These are phyloP conservation scores for Solanum tarapatanum DNA, from an alignment of 257 asterid genomes.

Conservation along the genomic window DNA sequence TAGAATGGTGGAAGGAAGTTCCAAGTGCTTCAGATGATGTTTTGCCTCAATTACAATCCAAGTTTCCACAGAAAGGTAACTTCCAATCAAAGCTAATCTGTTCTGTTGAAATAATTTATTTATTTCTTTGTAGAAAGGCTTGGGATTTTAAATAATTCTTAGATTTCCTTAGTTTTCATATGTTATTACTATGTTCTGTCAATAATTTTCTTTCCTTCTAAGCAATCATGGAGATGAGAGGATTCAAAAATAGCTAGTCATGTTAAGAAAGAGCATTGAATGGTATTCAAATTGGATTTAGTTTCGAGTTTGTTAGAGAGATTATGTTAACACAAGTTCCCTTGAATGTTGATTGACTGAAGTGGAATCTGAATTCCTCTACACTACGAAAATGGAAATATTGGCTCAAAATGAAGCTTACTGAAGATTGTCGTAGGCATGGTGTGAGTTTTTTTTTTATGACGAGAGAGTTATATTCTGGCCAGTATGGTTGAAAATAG, in stretches of 20 bases:
- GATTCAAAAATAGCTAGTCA: not conserved
- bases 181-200: not conserved
- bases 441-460: not conserved
- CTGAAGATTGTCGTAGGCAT: not conserved
- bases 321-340: not conserved
- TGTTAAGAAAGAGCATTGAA: not conserved
- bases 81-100: not conserved
- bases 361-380: not conserved
- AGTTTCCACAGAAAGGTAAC: conserved; percentile 47
- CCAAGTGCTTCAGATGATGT: conserved; percentile 25
- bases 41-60: conserved; percentile 18
- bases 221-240: not conserved
- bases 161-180: not conserved
- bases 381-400: not conserved
- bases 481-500: not conserved
- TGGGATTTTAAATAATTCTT: not conserved
- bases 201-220: not conserved
- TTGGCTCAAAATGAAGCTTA: not conserved
- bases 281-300: not conserved
- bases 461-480: too few species aligned
- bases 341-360: not conserved
- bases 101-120: not conserved
- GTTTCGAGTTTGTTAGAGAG: not conserved
- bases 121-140: not conserved
- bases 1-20: conserved; percentile 61